Base-by-base conservation (phyloP, 2,329 filamentous ascomycete genomes). In the Talaromyces marneffei region DNA sequence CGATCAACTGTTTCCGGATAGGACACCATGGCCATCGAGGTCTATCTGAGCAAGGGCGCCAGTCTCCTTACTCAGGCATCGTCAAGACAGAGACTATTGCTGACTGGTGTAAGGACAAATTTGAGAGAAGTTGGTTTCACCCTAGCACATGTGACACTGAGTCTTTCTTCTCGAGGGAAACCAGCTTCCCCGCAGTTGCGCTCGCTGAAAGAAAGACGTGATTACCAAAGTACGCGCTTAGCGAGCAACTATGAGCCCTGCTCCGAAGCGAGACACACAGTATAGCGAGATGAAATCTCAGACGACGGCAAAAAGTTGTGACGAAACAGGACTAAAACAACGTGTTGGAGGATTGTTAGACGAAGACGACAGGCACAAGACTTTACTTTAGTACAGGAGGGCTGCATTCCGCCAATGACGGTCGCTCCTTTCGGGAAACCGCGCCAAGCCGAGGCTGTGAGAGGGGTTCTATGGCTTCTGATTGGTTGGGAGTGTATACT, bases 1-100 rank as follows among this genome's bases (percentile, higher is more conserved):
- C 77, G 80, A 72, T 80, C 78, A 60, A 78, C 73, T 44, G 76
- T 68, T 67, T 79, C 78, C 64, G 78, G 77, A 63, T 78, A 77
- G 42, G 78, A 76, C 53, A 75, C 73, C 74, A 75, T 76, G 64
- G 66, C 65, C 46, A 62, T 52, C 39, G 42, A 25, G 20, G 25
- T 54, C 23, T 39, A 57, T 58, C 40, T 57, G 48, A 61, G 59
- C 42, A 63, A 31, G 59, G 63, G 62, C 54, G 40, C 29, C 48
- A 40, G 33, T 57, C 23, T 46, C 60, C 55, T 55, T 62, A 58
- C 56, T 59, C 60, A 59, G 46, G 40, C 60, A 62, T 62, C 37
- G 48, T 62, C 23, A 18, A 55, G 35, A 37, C 27, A 33, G 35
- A 31, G 48, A 53, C 14, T 42, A 50, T 40, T 14, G 44, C 27